Conservation (phyloP, 2,329 filamentous ascomycete species). For the Venturia effusa region DNA sequence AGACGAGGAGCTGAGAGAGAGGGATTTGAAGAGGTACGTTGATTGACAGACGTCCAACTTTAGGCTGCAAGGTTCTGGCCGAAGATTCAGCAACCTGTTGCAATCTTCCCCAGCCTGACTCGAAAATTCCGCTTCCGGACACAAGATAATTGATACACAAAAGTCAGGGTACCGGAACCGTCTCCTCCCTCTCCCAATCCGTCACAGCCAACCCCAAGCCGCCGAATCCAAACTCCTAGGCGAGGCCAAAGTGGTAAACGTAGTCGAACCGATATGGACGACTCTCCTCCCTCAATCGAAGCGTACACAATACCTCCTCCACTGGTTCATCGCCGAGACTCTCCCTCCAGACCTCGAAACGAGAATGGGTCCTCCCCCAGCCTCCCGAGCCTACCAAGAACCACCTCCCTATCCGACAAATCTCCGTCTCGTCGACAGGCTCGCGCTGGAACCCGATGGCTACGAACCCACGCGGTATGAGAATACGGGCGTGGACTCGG, state of each 20-base stretch:
- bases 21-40: constrained; percentile 36
- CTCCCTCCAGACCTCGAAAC: constrained; percentile 28
- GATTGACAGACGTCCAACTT: background rate
- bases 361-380: constrained; percentile 12
- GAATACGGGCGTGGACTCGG: constrained; percentile 37
- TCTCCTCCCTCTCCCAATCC: constrained; percentile 33
- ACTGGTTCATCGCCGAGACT: constrained; percentile 38
- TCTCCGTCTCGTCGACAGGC: constrained; percentile 27
- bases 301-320: constrained; percentile 32
- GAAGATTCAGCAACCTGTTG: no score
- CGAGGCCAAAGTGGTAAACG: constrained; percentile 20
- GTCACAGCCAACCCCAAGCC: constrained; percentile 32
- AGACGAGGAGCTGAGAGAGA: constrained; percentile 34
- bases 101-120: background rate
- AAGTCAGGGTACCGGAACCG: constrained; percentile 39
- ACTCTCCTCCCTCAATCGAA: constrained; percentile 29
- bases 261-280: constrained; percentile 35
- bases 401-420: constrained; percentile 27
- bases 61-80: no score
- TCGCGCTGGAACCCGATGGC: constrained; percentile 27
- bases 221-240: constrained; percentile 17
- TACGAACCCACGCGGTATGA: constrained; percentile 36
- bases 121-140: background rate
- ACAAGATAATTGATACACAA: background rate
- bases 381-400: constrained; percentile 21